Evolutionary conservation across 129 eudicot species (phyloP), one percentile per base, ranked within the genome.

Genomic region (Flaveria linearis): DNA sequence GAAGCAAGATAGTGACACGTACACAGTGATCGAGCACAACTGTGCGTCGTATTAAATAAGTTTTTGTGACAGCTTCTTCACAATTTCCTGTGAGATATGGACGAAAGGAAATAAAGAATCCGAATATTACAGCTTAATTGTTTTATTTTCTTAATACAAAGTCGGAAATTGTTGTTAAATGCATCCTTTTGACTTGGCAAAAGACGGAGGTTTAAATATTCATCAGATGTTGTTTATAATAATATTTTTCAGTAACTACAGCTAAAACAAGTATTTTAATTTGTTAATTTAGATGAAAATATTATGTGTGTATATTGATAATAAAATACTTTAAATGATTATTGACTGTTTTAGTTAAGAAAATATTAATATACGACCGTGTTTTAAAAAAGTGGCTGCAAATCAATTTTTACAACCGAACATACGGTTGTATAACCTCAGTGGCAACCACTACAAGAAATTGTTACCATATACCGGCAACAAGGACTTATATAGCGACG

Each of bases 71-170:
- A 74, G 55, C 64, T 80, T 80, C 84, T 56, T 69, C 12, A 80
- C 49, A n/a, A 80, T 74, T 80, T 80, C 80, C 14, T 43, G 51
- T 46, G 0, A 25, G 47, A 74, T 47, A 69, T 28, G 70, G 52
- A 74, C 64, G 23, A 45, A 80, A 55, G 56, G 20, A 60, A 46
- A 55, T 80, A 52, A 45, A 67, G 75, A 68, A 23, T 73, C 75
- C 53, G 79, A 80, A 80, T 80, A 74, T 80, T 80, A 80, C 84
- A 74, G 79, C 80, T 61, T 73, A 10, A 26, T 56, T 28, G 30
- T 60, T 45, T 25, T 41, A 53, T 28, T 67, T 56, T 56, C 39
- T 55, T 56, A 66, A 43, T 66, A 66, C 61, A 5, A 64, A 64
- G 41, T 72, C 72, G 73, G 58, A 69, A 22, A 43, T 43, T 26